Percentiles rank a stretch among this genome's conserved stretches.
phyloP scores from a whole-genome alignment of 176 grass and related monocot species.

The Carex kokanica region DNA sequence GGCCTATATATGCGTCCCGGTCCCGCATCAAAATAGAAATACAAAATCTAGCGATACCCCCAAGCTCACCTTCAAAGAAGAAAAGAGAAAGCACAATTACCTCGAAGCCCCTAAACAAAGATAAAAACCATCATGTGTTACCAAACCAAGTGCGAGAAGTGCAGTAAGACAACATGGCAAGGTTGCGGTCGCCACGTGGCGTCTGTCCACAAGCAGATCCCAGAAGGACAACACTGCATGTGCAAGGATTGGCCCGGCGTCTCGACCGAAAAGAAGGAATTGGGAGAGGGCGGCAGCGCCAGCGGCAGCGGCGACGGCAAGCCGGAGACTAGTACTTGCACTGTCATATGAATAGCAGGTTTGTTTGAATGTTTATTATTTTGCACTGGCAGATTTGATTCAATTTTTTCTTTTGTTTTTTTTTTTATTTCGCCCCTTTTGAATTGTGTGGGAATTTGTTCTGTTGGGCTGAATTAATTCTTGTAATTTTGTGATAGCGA shows the following conservation, averaged over 20 bases:
- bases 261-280: neutral
- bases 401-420: neutral
- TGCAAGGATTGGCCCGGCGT: slow-evolving; percentile 80
- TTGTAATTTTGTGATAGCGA: neutral
- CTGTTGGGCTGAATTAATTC: neutral
- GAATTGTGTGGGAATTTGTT: neutral
- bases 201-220: slow-evolving; percentile 59
- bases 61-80: neutral
- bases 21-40: neutral
- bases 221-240: slow-evolving; percentile 71
- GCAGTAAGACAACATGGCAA: slow-evolving; percentile 75
- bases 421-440: neutral
- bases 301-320: neutral
- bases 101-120: neutral
- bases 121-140: slow-evolving; percentile 47
- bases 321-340: neutral
- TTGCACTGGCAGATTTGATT: no score
- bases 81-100: neutral
- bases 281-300: neutral
- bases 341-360: neutral
- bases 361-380: neutral
- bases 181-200: slow-evolving; percentile 78
- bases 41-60: neutral
- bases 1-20: neutral
- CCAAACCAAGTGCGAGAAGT: slow-evolving; percentile 59